phyloP scores from a whole-genome alignment of 2,329 filamentous ascomycete genomes.

The Alternaria sp. region DNA sequence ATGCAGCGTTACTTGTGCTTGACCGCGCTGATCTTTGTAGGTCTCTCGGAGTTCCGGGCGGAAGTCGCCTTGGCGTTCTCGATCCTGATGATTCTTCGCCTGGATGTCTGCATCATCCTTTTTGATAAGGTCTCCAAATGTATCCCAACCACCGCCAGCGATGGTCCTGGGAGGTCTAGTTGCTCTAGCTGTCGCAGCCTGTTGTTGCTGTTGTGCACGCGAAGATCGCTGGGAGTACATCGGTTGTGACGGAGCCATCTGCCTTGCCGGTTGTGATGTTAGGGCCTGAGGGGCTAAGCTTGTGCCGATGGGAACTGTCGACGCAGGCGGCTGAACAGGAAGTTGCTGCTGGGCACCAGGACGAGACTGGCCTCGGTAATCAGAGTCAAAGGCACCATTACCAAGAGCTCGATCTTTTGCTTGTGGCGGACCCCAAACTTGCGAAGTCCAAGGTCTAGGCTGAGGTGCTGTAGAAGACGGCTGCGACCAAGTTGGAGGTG shows the following conservation, averaged over 20 bases:
- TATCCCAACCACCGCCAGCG: constrained; percentile 44
- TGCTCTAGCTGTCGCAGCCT: constrained; percentile 23
- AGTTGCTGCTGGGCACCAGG: constrained; percentile 41
- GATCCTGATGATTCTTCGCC: constrained; percentile 39
- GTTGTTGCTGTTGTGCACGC: constrained; percentile 24
- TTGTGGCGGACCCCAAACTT: constrained; percentile 78
- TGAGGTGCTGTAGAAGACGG: constrained; percentile 37
- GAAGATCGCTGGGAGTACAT: constrained; percentile 35
- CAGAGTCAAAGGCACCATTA: constrained; percentile 77
- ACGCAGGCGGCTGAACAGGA: constrained; percentile 36
- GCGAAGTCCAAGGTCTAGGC: constrained; percentile 52
- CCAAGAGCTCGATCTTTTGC: constrained; percentile 74
- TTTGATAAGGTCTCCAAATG: constrained; percentile 43
- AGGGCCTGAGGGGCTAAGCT: constrained; percentile 31
- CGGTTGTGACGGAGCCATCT: constrained; percentile 28
- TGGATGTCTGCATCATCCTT: constrained; percentile 40
- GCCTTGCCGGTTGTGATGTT: constrained; percentile 28
- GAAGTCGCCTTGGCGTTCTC: constrained; percentile 42
- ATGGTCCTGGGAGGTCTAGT: constrained; percentile 44
- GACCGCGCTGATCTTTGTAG: constrained; percentile 43
- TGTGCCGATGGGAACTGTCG: constrained; percentile 37
- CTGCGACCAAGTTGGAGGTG: constrained; percentile 42
- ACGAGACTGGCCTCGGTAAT: constrained; percentile 61
- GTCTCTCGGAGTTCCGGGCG: constrained; percentile 47
- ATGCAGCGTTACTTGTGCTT: constrained; percentile 43